A percentile compares a stretch with the other conserved stretches of the same genome.
Conservation (phyloP, 176 grass and related monocot species). For the Oryza glumipatula region DNA sequence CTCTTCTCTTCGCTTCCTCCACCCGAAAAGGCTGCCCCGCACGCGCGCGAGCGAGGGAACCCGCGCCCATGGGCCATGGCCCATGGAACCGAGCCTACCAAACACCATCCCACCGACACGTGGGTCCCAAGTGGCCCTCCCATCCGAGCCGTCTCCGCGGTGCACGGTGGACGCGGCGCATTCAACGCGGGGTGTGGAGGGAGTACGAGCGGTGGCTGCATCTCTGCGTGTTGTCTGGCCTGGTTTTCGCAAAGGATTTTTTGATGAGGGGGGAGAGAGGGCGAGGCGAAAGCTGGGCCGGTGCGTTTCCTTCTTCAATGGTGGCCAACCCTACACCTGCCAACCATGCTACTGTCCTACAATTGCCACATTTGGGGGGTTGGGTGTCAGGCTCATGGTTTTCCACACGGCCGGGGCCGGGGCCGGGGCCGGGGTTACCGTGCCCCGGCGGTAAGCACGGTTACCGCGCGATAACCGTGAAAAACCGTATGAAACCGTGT, state of each 20-base stretch:
- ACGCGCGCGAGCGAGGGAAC: neutral
- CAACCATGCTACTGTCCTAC: neutral
- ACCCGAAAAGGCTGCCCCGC: neutral
- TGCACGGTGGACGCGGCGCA: neutral
- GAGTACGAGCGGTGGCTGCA: neutral
- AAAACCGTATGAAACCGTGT: too few species aligned
- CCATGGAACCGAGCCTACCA: neutral
- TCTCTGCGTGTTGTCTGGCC: neutral
- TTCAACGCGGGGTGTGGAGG: neutral
- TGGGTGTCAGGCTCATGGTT: neutral
- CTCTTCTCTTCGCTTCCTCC: neutral
- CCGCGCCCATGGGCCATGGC: too few species aligned
- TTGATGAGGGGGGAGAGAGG: neutral
- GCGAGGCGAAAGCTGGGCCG: neutral
- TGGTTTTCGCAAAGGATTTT: neutral
- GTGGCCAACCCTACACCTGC: neutral
- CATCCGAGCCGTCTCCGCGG: neutral
- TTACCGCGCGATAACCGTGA: too few species aligned
- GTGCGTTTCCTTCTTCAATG: neutral
- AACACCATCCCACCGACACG: accelerated
- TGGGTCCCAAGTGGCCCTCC: accelerated
- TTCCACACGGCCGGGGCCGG: too few species aligned
- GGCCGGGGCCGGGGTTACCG: too few species aligned
- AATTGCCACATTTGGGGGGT: neutral
- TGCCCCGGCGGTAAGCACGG: too few species aligned